Percentiles rank a stretch among this genome's conserved stretches.
Evolutionary conservation across 306 rosid genomes (phyloP).

Genomic region (Vachellia pachyceras): DNA sequence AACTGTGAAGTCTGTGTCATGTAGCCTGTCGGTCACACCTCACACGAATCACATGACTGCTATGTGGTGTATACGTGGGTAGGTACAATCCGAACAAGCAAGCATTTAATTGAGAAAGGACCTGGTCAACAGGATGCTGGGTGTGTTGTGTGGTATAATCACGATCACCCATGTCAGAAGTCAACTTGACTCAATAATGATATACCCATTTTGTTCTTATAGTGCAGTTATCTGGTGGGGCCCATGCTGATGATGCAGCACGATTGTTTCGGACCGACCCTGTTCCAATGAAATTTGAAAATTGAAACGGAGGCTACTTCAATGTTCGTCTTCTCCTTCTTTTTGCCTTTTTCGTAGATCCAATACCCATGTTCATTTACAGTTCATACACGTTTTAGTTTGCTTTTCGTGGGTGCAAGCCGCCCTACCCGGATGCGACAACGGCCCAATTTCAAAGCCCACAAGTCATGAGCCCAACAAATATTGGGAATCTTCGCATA

Average conservation of each 20-base stretch:
- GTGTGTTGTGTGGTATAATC: background rate
- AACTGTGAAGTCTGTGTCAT: too few species aligned
- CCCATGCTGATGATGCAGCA: background rate
- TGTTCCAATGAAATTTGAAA: background rate
- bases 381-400: too few species aligned
- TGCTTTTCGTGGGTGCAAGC: too few species aligned
- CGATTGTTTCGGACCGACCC: background rate
- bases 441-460: background rate
- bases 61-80: background rate
- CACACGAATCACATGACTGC: constrained; percentile 11
- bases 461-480: background rate
- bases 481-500: background rate
- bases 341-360: too few species aligned
- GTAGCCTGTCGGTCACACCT: background rate
- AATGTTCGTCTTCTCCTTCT: background rate
- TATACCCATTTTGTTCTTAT: background rate
- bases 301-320: background rate
- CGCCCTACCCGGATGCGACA: background rate
- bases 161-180: background rate
- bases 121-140: constrained; percentile 11
- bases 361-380: too few species aligned
- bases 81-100: background rate
- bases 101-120: background rate
- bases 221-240: background rate
- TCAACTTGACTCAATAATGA: background rate